Conservation (phyloP, 805 yeast species). For the Candida railenensis region DNA sequence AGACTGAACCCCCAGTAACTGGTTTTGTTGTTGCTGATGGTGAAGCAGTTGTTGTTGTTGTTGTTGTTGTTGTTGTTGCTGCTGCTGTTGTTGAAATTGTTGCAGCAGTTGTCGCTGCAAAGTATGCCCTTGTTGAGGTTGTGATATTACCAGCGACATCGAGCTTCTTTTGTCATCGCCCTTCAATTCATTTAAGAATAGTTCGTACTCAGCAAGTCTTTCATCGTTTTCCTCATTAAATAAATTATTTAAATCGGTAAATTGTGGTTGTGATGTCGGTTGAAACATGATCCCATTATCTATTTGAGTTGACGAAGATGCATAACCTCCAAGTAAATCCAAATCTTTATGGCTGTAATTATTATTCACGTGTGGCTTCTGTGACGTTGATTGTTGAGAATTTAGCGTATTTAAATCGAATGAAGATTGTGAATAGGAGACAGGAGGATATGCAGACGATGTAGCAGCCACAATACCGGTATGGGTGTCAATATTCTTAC, state of each 20-base stretch:
- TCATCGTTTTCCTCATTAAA: constrained; percentile 3
- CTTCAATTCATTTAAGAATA: not conserved
- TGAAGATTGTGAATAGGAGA: constrained; percentile 5
- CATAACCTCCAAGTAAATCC: constrained; percentile 2
- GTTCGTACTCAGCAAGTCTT: constrained; percentile 1
- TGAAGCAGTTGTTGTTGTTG: not conserved
- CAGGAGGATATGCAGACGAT: constrained; percentile 5
- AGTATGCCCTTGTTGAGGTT: constrained; percentile 12
- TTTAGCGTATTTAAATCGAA: not conserved
- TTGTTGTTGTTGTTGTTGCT: not conserved
- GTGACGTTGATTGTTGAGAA: not conserved
- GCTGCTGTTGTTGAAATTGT: constrained; percentile 1
- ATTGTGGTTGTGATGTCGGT: constrained; percentile 2
- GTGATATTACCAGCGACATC: not conserved
- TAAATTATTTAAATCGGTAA: constrained; percentile 4
- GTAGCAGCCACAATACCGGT: not conserved
- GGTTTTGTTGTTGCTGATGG: not conserved
- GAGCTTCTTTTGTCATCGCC: constrained; percentile 1
- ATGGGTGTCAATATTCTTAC: constrained; percentile 3
- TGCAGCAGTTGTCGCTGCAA: constrained; percentile 4
- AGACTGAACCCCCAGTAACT: not conserved
- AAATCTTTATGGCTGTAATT: not conserved
- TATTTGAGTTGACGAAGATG: not conserved
- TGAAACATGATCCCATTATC: not conserved
- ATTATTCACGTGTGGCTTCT: not conserved